Evolutionary conservation across 768 basidiomycete species (phyloP).

Genomic region (Mycena albidolilacea): DNA sequence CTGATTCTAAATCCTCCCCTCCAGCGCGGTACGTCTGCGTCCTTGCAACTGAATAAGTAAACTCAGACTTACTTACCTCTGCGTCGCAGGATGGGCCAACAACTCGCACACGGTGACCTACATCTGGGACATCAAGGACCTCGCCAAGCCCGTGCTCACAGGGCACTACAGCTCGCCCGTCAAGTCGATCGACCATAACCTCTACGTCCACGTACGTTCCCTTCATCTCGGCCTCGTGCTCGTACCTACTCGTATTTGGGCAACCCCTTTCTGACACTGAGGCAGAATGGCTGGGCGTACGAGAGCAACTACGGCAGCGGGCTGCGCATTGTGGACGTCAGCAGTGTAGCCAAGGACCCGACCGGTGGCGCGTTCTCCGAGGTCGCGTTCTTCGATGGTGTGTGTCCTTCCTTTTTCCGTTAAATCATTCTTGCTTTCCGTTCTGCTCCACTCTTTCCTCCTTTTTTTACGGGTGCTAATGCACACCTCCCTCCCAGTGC

Average conservation of each 20-base stretch:
- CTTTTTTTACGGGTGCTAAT: background rate
- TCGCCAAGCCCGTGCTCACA: constrained; percentile 45
- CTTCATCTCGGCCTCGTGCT: background rate
- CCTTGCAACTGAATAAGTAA: no score
- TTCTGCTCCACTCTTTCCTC: background rate
- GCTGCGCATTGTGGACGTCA: constrained; percentile 47
- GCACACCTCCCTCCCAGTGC: background rate
- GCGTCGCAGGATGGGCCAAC: constrained; percentile 38
- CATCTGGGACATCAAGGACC: constrained; percentile 50
- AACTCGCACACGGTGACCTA: constrained; percentile 43
- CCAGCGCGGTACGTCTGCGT: constrained; percentile 29
- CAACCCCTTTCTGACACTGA: no score
- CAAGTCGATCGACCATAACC: constrained; percentile 49
- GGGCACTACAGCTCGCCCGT: constrained; percentile 46
- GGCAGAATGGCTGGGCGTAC: constrained; percentile 44
- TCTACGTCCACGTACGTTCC: constrained; percentile 42
- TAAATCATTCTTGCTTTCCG: background rate
- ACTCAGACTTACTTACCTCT: background rate
- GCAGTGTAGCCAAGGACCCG: constrained; percentile 47
- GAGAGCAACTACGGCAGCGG: constrained; percentile 50
- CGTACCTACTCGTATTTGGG: background rate
- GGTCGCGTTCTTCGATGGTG: constrained; percentile 47
- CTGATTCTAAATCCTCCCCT: no score
- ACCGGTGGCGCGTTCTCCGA: constrained; percentile 46
- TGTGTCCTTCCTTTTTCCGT: background rate